Evolutionary conservation across 371 early-diverging fungal genomes (phyloP), one percentile per base, ranked within the genome.

Genomic region (Mucor indicus): DNA sequence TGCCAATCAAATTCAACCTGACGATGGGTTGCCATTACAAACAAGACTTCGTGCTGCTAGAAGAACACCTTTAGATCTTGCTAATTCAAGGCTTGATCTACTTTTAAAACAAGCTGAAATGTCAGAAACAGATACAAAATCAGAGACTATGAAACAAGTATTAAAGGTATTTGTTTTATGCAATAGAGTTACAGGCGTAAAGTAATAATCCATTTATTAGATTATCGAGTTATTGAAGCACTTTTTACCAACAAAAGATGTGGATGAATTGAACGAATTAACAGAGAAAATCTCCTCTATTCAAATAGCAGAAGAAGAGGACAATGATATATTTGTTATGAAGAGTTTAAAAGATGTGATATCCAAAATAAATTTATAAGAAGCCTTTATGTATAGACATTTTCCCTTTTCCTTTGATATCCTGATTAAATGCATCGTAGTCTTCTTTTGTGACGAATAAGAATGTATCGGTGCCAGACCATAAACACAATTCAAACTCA

Each of bases 181-280:
- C n/a, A 9, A 25, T 44, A n/a, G 22, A 19, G 4, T 23, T 35
- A 19, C 2, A 15, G 2, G 39, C 30, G 40, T 44, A 9, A 23
- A 7, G 2, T 32, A 25, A 9, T 27, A 24, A 29, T 37, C 15
- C 37, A 10, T 40, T 2, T 43, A 17, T 7, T 43, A 74, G 74
- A 74, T 74, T 13, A 70, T 74, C 25, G 38, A 61, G 15, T 38
- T 74, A 21, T 37, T 74, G 17, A 62, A 65, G 38, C 62, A 67
- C 52, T 69, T 62, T 50, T 24, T 59, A 36, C 40, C 54, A 44
- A 21, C 42, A 0, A 46, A 37, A 9, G 37, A 41, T 20, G 29
- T 37, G 16, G 50, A 45, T 27, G 57, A 57, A 39, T 12, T 57
- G 7, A 40, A 57, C 11, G 50, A 50, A 41, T 24, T 57, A 31